These are phyloP conservation scores for Talaromyces liani DNA, from an alignment of 495 filamentous ascomycete species.

Conservation along the genomic window DNA sequence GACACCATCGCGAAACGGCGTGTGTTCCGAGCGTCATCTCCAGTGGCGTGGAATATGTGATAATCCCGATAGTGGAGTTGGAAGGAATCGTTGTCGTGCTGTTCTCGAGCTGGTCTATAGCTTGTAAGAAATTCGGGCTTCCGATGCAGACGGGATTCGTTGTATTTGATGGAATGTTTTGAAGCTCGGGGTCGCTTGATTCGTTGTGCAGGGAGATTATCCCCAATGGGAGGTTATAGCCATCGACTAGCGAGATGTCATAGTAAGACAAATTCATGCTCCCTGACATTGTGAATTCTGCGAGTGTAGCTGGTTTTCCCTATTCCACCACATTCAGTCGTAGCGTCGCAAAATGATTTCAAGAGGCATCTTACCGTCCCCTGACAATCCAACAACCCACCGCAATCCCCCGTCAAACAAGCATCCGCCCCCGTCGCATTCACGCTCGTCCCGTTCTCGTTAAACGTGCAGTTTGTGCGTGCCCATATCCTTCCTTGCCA, in stretches of 20 bases:
- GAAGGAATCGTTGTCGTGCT: constrained; percentile 15
- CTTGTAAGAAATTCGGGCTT: constrained; percentile 46
- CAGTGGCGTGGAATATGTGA: constrained; percentile 55
- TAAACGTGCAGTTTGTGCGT: constrained; percentile 73
- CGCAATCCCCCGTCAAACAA: constrained; percentile 71
- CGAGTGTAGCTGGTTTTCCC: constrained; percentile 53
- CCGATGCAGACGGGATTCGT: constrained; percentile 67
- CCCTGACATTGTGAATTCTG: constrained; percentile 65
- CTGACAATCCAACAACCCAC: constrained; percentile 55
- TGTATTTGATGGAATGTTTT: constrained; percentile 61
- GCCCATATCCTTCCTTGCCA: constrained; percentile 81
- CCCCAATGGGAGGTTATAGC: constrained; percentile 70
- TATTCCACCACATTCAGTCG: background rate
- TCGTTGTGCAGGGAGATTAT: constrained; percentile 52
- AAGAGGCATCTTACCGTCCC: constrained; percentile 41
- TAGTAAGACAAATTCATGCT: constrained; percentile 47
- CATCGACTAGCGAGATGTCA: constrained; percentile 79
- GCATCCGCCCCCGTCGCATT: constrained; percentile 39
- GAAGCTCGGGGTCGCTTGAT: constrained; percentile 39
- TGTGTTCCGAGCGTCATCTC: constrained; percentile 42
- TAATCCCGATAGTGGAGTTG: constrained; percentile 40
- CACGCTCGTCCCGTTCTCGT: constrained; percentile 38
- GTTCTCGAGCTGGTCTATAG: constrained; percentile 24
- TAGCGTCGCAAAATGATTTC: background rate
- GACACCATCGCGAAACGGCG: constrained; percentile 61